Percentiles rank a stretch among this genome's conserved stretches.
phyloP scores from a whole-genome alignment of 768 basidiomycete genomes.

The Boletus coccyginus region DNA sequence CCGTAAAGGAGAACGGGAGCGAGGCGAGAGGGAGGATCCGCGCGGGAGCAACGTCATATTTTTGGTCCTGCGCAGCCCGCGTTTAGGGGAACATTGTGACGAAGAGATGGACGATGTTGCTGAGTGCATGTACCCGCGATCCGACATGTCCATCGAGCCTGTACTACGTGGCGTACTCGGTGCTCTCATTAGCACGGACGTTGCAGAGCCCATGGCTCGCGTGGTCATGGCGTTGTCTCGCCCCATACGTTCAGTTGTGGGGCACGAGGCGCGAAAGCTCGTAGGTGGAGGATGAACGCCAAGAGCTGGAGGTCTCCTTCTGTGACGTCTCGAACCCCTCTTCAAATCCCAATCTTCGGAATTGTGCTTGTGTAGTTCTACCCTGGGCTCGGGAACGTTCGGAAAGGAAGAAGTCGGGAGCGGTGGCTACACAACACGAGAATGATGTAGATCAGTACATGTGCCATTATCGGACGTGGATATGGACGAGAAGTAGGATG shows the following conservation, averaged over 20 bases:
- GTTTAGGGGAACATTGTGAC: slow-evolving; percentile 27
- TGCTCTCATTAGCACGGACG: slow-evolving; percentile 22
- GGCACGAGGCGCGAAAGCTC: slow-evolving; percentile 15
- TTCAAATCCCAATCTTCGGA: slow-evolving; percentile 13
- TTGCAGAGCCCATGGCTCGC: slow-evolving; percentile 16
- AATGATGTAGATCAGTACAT: slow-evolving; percentile 17
- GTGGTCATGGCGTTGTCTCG: slow-evolving; percentile 4
- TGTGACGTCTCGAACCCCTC: slow-evolving; percentile 15
- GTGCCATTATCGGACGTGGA: slow-evolving; percentile 12
- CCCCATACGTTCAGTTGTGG: slow-evolving; percentile 2
- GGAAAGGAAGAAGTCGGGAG: slow-evolving; percentile 17
- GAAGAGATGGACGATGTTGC: slow-evolving; percentile 22
- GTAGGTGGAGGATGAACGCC: slow-evolving; percentile 14
- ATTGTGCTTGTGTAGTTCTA: slow-evolving; percentile 8
- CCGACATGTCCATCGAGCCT: slow-evolving; percentile 17
- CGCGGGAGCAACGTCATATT: slow-evolving; percentile 32
- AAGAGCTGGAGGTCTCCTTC: slow-evolving; percentile 22
- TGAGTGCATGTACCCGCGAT: slow-evolving; percentile 13
- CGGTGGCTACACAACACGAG: slow-evolving; percentile 21
- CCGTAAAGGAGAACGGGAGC: slow-evolving; percentile 23
- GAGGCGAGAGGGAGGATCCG: slow-evolving; percentile 23
- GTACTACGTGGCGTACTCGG: slow-evolving; percentile 20
- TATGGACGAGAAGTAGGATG: slow-evolving; percentile 15
- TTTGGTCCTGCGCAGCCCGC: slow-evolving; percentile 41
- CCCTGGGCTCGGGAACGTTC: slow-evolving; percentile 9